Conservation (phyloP, 352 stramenopile genomes). For the Phytophthora lateralis region DNA sequence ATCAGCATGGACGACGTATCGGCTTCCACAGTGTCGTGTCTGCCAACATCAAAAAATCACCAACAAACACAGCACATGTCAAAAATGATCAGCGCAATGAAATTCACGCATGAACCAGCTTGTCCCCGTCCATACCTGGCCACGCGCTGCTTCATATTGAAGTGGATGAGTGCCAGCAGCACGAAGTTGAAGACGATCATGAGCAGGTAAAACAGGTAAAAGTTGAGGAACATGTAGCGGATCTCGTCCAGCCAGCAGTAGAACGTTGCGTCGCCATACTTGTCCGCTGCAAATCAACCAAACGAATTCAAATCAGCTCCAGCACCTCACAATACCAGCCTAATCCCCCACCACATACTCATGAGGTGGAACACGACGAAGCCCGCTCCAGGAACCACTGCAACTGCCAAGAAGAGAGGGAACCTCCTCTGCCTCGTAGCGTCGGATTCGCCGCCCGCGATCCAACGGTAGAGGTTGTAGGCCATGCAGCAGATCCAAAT, state of each 20-base stretch:
- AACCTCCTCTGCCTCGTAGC: conserved; percentile 68
- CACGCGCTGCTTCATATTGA: conserved; percentile 71
- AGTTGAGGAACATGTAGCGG: conserved; percentile 72
- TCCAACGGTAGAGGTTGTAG: conserved; percentile 85
- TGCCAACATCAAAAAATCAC: conserved; percentile 11
- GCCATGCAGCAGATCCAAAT: conserved; percentile 81
- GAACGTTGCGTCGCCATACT: conserved; percentile 81
- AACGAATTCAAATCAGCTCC: conserved; percentile 1
- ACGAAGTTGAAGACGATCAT: conserved; percentile 79
- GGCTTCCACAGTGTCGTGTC: conserved; percentile 65
- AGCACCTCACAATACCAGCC: background rate
- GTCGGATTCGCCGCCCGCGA: conserved; percentile 71
- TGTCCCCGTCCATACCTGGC: conserved; percentile 34
- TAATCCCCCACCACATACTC: conserved; percentile 32
- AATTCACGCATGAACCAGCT: background rate
- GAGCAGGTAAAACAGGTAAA: conserved; percentile 74
- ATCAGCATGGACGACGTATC: conserved; percentile 76
- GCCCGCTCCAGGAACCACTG: conserved; percentile 52
- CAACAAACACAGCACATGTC: background rate
- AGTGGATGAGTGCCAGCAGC: conserved; percentile 63
- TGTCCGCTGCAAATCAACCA: conserved; percentile 39
- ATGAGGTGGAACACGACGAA: conserved; percentile 65
- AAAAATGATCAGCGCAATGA: background rate
- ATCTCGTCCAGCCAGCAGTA: conserved; percentile 83
- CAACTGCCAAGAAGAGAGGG: conserved; percentile 53